Conservation (phyloP, 305 asterid genomes). For the Andrographis paniculata region DNA sequence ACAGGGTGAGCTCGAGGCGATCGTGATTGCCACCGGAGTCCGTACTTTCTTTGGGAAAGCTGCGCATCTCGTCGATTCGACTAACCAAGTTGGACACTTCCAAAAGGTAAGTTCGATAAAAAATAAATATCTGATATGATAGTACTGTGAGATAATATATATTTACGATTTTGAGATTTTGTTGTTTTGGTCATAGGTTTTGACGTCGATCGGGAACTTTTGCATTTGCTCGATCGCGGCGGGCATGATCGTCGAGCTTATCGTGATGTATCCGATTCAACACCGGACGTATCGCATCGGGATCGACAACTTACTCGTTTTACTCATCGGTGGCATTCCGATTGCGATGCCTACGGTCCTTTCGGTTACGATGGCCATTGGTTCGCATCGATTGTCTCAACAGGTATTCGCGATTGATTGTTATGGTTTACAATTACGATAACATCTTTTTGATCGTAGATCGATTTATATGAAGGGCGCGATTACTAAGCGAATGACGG, state of each 20-base stretch:
- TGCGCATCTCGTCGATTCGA: constrained; percentile 93
- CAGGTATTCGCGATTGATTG: no score
- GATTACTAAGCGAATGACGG: constrained; percentile 98
- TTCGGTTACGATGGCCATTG: constrained; percentile 98
- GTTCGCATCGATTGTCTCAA: constrained; percentile 95
- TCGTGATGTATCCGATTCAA: constrained; percentile 97
- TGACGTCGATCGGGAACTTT: constrained; percentile 97
- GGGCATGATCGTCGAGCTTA: constrained; percentile 87
- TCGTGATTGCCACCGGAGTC: constrained; percentile 96
- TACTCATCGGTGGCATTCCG: constrained; percentile 96
- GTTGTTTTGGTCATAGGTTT: constrained; percentile 43
- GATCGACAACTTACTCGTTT: constrained; percentile 96
- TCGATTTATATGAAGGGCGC: constrained; percentile 56
- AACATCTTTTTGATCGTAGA: constrained; percentile 12
- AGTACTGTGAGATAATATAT: no score
- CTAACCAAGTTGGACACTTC: constrained; percentile 98
- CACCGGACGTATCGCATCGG: constrained; percentile 88
- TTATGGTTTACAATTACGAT: no score
- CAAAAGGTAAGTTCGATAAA: constrained; percentile 56
- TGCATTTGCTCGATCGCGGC: constrained; percentile 97
- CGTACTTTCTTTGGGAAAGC: constrained; percentile 99
- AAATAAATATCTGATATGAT: background rate
- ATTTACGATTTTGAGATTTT: constrained; percentile 8
- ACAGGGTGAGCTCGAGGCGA: constrained; percentile 95
- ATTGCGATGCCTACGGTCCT: constrained; percentile 99